Conservation (phyloP, 805 yeast species). For the Candida germanica region DNA sequence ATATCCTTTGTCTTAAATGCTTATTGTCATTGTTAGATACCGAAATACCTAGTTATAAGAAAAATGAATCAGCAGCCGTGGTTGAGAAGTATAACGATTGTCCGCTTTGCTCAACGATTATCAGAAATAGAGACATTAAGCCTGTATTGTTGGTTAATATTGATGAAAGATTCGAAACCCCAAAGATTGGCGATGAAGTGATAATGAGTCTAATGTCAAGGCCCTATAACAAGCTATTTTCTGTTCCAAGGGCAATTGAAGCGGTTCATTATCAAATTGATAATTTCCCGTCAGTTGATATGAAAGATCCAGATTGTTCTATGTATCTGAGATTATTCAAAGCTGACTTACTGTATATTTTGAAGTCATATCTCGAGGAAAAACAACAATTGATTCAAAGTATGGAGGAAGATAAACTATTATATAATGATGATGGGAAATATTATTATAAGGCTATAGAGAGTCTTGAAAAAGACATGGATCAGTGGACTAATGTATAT, state of each 20-base stretch:
- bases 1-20: conserved; percentile 83
- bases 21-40: conserved; percentile 67
- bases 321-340: conserved; percentile 65
- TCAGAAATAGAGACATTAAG: conserved; percentile 52
- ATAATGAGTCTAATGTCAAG: conserved; percentile 62
- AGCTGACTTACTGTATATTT: conserved; percentile 55
- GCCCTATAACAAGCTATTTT: conserved; percentile 43
- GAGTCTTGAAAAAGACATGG: conserved; percentile 49
- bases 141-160: conserved; percentile 56
- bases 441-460: conserved; percentile 54
- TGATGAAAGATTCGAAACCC: conserved; percentile 56
- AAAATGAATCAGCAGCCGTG: conserved; percentile 32
- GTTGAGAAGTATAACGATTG: conserved; percentile 62
- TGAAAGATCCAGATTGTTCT: conserved; percentile 22
- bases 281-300: conserved; percentile 55
- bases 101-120: conserved; percentile 69
- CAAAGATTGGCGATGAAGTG: conserved; percentile 53
- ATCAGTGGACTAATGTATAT: conserved; percentile 24
- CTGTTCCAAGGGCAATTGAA: conserved; percentile 43
- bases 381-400: conserved; percentile 49
- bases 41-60: conserved; percentile 38
- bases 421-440: conserved; percentile 59
- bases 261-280: conserved; percentile 13
- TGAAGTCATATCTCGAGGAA: conserved; percentile 58
- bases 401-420: conserved; percentile 52